These are phyloP conservation scores for Didymellaceae sp. DNA, from an alignment of 2,329 filamentous ascomycete species.

Conservation along the genomic window DNA sequence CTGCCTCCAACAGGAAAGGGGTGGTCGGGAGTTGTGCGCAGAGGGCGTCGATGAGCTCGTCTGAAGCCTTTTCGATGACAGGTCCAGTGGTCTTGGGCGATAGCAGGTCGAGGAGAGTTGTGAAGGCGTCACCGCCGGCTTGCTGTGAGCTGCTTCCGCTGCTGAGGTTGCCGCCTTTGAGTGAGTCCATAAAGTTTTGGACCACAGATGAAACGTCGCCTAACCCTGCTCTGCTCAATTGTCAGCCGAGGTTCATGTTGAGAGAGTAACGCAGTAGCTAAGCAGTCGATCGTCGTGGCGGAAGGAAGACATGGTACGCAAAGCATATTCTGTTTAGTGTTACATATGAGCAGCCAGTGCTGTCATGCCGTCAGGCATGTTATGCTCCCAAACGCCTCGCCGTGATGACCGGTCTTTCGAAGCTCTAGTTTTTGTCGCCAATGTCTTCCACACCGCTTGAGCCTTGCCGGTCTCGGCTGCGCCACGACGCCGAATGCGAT, in stretches of 20 bases:
- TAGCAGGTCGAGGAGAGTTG: constrained; percentile 85
- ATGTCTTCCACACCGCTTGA: constrained; percentile 28
- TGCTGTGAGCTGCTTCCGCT: constrained; percentile 46
- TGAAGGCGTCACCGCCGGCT: constrained; percentile 69
- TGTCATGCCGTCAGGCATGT: constrained; percentile 30
- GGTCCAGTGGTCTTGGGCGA: constrained; percentile 78
- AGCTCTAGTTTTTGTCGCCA: constrained; percentile 23
- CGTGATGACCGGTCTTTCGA: constrained; percentile 25
- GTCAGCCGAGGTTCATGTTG: constrained; percentile 31
- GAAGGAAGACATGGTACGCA: constrained; percentile 32
- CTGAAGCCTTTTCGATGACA: constrained; percentile 71
- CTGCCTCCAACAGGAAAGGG: constrained; percentile 77
- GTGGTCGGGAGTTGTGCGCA: constrained; percentile 79
- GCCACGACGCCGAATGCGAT: constrained; percentile 44
- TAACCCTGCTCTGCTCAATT: constrained; percentile 53
- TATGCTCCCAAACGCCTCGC: constrained; percentile 45
- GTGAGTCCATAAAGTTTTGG: constrained; percentile 85
- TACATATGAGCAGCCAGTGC: constrained; percentile 40
- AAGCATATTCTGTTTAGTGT: constrained; percentile 46
- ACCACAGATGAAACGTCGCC: constrained; percentile 79
- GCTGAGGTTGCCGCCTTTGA: constrained; percentile 63
- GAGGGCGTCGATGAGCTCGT: constrained; percentile 72
- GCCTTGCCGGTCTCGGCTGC: constrained; percentile 37
- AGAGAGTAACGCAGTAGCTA: constrained; percentile 15
- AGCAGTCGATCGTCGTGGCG: constrained; percentile 38